Base-by-base conservation (phyloP, 148 eudicot species). In the Rhododendron simsii region DNA sequence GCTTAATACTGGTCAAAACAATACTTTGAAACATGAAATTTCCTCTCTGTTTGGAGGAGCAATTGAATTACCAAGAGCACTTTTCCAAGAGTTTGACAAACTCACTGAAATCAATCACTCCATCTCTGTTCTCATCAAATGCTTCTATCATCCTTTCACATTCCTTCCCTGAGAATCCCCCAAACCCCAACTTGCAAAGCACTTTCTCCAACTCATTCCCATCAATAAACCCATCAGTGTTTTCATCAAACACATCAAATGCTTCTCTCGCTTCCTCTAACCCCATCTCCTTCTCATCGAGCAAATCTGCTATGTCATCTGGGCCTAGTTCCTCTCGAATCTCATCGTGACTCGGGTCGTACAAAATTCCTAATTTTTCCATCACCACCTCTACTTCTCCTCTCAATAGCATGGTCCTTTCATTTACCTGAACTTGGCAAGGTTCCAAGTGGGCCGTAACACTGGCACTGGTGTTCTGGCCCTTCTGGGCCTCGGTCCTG, bases 221-320 rank as follows among this genome's bases (percentile, higher is more conserved):
- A 89, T 93, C 98, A 51, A 94, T 91, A 45, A 87, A 91, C 48
- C 98, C 94, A 87, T 94, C 95, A 59, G 57, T 75, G 44, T 94
- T 93, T 55, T 86, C 83, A 89, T 94, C 95, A 84, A 94, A 94
- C 78, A 94, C 87, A 28, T 81, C 86, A 85, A 93, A 94, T 9
- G 90, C 95, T 83, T 92, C 91, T 83, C 87, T 84, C 6, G 89
- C 87, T 83, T 93, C 94, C 87, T 90, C 93, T 5, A 93, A 82
- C 81, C 91, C 87, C 4, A 92, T 87, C 86, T 91, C 93, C 30
- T 87, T 89, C 26, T 48, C 23, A 20, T 26, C 91, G 73, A 94
- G 91, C 80, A 92, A 33, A 5, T 78, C 85, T 59, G 83, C 78
- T 9, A 92, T 67, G 1, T 88, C 87, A 20, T 81, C 76, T 15